Evolutionary conservation across 495 filamentous ascomycete genomes (phyloP).

Genomic region (Podospora pseudoanserina): DNA sequence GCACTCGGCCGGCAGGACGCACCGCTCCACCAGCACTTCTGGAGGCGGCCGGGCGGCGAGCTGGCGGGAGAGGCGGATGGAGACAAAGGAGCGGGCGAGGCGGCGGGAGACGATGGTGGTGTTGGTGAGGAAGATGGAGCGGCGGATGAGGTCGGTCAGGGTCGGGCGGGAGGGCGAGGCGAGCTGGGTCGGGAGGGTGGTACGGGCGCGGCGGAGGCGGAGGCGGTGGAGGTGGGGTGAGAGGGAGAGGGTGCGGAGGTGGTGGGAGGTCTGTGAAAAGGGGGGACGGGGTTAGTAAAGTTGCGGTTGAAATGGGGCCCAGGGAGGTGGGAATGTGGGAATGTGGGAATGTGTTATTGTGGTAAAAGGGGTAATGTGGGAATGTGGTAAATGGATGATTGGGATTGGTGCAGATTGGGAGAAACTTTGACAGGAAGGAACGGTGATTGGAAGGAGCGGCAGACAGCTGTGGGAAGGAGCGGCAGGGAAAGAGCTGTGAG

Average conservation of each 20-base stretch:
- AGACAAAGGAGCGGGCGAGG: constrained; percentile 49
- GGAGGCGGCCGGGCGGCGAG: constrained; percentile 43
- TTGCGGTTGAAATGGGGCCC: background rate
- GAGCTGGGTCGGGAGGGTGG: constrained; percentile 46
- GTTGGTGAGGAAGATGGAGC: constrained; percentile 58
- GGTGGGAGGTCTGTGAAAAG: constrained; percentile 49
- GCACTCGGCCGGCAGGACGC: constrained; percentile 46
- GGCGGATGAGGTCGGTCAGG: constrained; percentile 46
- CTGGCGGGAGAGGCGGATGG: constrained; percentile 45
- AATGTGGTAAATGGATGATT: too few species aligned
- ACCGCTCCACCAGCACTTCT: constrained; percentile 42
- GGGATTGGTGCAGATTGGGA: too few species aligned
- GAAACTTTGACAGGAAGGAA: too few species aligned
- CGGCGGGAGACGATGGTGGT: constrained; percentile 52
- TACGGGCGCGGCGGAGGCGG: constrained; percentile 51
- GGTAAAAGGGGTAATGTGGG: too few species aligned
- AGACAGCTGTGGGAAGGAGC: too few species aligned
- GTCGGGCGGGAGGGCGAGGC: constrained; percentile 50
- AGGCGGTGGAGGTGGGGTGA: constrained; percentile 53
- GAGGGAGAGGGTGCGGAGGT: constrained; percentile 50
- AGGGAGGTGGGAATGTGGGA: background rate
- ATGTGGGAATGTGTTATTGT: too few species aligned
- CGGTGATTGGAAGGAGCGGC: too few species aligned
- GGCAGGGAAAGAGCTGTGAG: too few species aligned
- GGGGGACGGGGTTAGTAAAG: constrained; percentile 5